phyloP scores from a whole-genome alignment of 768 basidiomycete species.

The Leccinum longicurvipes region DNA sequence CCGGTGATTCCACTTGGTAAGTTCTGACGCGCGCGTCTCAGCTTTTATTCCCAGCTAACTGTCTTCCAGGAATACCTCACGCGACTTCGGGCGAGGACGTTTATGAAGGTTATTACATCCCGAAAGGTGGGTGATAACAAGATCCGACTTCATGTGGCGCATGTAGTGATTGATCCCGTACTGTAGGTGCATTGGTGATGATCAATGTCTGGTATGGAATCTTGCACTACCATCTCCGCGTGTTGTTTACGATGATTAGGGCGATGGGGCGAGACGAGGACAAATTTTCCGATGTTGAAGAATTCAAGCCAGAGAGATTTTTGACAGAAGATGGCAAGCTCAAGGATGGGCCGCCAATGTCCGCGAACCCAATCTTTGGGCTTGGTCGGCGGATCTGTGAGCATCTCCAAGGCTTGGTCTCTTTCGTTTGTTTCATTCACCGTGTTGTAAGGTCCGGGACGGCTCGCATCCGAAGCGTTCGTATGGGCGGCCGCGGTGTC shows the following conservation, averaged over 20 bases:
- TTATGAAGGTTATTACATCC: slow-evolving; percentile 38
- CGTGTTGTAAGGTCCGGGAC: slow-evolving; percentile 13
- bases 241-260: slow-evolving; percentile 8
- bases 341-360: slow-evolving; percentile 2
- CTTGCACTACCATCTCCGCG: background rate
- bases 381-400: slow-evolving; percentile 26
- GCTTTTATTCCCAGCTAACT: background rate
- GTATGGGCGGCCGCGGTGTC: slow-evolving; percentile 22
- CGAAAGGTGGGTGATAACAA: slow-evolving; percentile 29
- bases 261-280: slow-evolving; percentile 24
- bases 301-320: slow-evolving; percentile 28
- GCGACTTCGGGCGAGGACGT: slow-evolving; percentile 22
- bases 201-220: slow-evolving; percentile 34
- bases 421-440: background rate
- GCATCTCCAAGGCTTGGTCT: background rate
- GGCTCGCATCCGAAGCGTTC: slow-evolving; percentile 21
- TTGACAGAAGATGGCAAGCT: slow-evolving; percentile 14
- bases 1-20: slow-evolving; percentile 25
- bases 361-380: slow-evolving; percentile 24
- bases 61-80: slow-evolving; percentile 22
- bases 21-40: background rate
- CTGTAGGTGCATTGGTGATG: slow-evolving; percentile 28
- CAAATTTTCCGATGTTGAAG: slow-evolving; percentile 16
- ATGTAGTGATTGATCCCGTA: slow-evolving; percentile 1
- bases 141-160: background rate